Evolutionary conservation across 257 asterid species (phyloP), one percentile per base, ranked within the genome.

Genomic region (Solanum arcanum): DNA sequence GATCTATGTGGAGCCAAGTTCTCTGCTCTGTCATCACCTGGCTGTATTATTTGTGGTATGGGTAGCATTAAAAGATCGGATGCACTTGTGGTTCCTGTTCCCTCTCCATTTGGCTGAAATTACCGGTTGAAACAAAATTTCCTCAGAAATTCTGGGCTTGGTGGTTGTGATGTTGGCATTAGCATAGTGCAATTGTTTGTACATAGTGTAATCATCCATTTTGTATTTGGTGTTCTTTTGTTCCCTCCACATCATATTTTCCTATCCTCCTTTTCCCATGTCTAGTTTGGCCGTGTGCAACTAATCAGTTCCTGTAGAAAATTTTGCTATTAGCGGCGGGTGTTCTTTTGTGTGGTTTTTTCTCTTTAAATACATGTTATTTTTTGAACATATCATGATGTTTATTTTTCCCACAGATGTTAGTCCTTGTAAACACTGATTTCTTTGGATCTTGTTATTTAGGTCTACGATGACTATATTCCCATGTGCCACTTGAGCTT

Each of bases 41-140:
- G 99, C 72, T 97, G 99, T 91, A 97, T 97, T 42, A 96, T 97
- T 56, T 97, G 99, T 89, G 99, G 99, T 83, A 97, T 97, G 99
- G 99, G 99, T 76, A 96, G 99, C 93, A 97, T 97, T 87, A 96
- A 94, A 90, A 94, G 99, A 90, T 97, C 99, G 3, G 99, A 97
- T 90, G 96, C 98, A 29, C 94, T 96, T 88, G 95, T 95, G 7
- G 97, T 92, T 74, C 99, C 99, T 9, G 96, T 95, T 87, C 98
- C 99, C 89, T 92, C 99, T 3, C 99, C 99, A 7, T 96, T 96
- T 83, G 98, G 98, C 89, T 96, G 92, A 94, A 73, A 18, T 70
- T 27, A 49, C 69, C 2, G 11, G 69, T 80, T n/a, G 44, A 80
- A 80, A 49, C 44, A 80, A 18, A 47, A 29, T 49, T 80, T 78